Conservation (phyloP, 371 early-diverging fungal genomes). For the Actinomortierella wolfii region DNA sequence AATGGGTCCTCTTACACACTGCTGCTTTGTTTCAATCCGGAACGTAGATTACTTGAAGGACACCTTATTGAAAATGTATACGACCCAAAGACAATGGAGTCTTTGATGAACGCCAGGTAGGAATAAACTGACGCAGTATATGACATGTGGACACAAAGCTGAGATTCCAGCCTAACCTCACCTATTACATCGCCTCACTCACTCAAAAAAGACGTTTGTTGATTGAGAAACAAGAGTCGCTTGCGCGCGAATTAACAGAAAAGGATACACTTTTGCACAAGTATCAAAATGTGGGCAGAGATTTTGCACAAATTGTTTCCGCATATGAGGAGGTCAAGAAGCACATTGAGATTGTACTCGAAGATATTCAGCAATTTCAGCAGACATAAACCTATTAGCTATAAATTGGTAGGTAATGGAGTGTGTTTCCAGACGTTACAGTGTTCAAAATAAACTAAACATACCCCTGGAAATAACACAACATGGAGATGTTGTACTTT, state of each 20-base stretch:
- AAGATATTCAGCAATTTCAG: conserved; percentile 26
- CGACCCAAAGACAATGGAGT: background rate
- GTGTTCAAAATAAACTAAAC: too few species aligned
- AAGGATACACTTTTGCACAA: conserved; percentile 14
- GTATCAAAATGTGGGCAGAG: conserved; percentile 26
- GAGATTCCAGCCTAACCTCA: too few species aligned
- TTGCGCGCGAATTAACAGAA: conserved; percentile 12
- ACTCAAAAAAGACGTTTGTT: conserved; percentile 12
- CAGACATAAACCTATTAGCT: background rate
- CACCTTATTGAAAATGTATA: background rate
- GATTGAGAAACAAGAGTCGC: conserved; percentile 1
- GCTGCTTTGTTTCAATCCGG: too few species aligned
- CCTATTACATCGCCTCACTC: background rate
- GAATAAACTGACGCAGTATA: background rate
- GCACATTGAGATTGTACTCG: conserved; percentile 27
- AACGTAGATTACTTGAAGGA: background rate
- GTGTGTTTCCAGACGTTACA: too few species aligned
- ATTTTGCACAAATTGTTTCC: conserved; percentile 32
- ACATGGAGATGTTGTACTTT: too few species aligned
- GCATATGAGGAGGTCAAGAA: conserved; percentile 28
- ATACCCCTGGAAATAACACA: too few species aligned
- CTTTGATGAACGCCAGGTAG: background rate
- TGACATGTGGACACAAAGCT: background rate
- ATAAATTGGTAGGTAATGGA: too few species aligned
- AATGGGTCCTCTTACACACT: too few species aligned